phyloP scores from a whole-genome alignment of 2,329 filamentous ascomycete genomes.

The Trichoderma pleuroti region DNA sequence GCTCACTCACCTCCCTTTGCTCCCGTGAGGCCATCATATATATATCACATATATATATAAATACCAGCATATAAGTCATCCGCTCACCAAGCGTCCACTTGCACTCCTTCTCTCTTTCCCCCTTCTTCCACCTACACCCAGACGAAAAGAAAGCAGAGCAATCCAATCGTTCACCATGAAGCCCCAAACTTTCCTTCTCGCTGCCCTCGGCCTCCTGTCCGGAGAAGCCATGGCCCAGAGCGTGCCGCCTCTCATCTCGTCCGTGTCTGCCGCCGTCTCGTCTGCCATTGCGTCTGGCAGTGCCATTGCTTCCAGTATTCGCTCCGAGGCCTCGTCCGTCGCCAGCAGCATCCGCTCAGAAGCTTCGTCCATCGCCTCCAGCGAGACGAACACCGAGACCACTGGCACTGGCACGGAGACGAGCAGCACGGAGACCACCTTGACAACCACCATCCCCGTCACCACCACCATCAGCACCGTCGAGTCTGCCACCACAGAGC shows the following conservation, averaged over 20 bases:
- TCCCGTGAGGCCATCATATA: not conserved
- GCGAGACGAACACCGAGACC: not conserved
- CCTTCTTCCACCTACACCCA: not conserved
- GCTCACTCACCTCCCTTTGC: slow-evolving; percentile 9
- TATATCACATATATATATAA: not conserved
- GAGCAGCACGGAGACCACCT: not conserved
- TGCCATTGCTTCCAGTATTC: not conserved
- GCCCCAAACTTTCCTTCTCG: slow-evolving; percentile 6
- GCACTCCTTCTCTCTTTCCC: not conserved
- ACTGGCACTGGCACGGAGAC: not conserved
- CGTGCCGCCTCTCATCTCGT: not conserved
- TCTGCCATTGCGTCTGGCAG: not conserved
- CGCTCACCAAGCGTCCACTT: not conserved
- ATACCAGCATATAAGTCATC: not conserved
- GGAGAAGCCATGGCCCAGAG: slow-evolving; percentile 5
- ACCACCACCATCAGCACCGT: slow-evolving; percentile 10
- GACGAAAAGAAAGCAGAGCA: not conserved
- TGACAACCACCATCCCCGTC: not conserved
- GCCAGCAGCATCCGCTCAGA: slow-evolving; percentile 8
- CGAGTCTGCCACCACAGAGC: slow-evolving; percentile 2
- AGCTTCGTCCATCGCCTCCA: not conserved
- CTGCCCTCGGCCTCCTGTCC: slow-evolving; percentile 18
- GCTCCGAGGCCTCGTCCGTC: not conserved
- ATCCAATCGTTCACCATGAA: slow-evolving; percentile 18
- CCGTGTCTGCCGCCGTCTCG: not conserved